phyloP scores from a whole-genome alignment of 768 basidiomycete genomes.

The Leccinum subtestaceum region DNA sequence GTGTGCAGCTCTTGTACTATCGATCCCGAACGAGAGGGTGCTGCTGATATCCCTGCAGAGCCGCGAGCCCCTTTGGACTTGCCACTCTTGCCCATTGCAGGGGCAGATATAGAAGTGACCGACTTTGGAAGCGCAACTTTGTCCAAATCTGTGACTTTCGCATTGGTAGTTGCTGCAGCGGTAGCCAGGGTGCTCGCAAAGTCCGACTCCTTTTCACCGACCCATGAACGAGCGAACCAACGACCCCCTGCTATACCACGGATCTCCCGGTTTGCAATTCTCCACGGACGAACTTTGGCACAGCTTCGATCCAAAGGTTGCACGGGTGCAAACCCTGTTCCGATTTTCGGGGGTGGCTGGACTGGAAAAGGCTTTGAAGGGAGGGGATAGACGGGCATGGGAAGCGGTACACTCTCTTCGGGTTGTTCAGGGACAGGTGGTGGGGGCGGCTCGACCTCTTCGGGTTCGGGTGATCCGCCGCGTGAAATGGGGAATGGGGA shows the following conservation, averaged over 20 bases:
- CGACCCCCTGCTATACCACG: slow-evolving; percentile 81
- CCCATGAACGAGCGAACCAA: slow-evolving; percentile 79
- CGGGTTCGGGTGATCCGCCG: slow-evolving; percentile 50
- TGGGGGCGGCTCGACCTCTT: slow-evolving; percentile 30
- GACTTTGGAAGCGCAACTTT: slow-evolving; percentile 36
- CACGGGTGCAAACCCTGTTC: slow-evolving; percentile 65
- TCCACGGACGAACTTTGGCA: slow-evolving; percentile 68
- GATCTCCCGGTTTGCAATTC: slow-evolving; percentile 70
- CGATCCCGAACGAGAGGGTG: slow-evolving; percentile 58
- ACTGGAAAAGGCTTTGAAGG: slow-evolving; percentile 84
- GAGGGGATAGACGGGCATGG: slow-evolving; percentile 67
- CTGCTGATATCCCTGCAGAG: slow-evolving; percentile 45
- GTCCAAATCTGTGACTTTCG: slow-evolving; percentile 29
- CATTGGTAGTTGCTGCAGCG: slow-evolving; percentile 24
- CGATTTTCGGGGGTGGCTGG: slow-evolving; percentile 74
- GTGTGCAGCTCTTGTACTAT: slow-evolving; percentile 44
- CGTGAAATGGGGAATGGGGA: slow-evolving; percentile 50
- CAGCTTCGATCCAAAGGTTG: slow-evolving; percentile 64
- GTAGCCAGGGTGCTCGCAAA: slow-evolving; percentile 42
- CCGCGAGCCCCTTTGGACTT: slow-evolving; percentile 39
- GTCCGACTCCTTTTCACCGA: slow-evolving; percentile 79
- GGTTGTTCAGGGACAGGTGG: slow-evolving; percentile 33
- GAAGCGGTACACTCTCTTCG: slow-evolving; percentile 49
- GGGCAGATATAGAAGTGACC: slow-evolving; percentile 46
- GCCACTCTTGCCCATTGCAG: slow-evolving; percentile 36